Base-by-base conservation (phyloP, 1,284 basidiomycete genomes). In the Wallemia mellicola region DNA sequence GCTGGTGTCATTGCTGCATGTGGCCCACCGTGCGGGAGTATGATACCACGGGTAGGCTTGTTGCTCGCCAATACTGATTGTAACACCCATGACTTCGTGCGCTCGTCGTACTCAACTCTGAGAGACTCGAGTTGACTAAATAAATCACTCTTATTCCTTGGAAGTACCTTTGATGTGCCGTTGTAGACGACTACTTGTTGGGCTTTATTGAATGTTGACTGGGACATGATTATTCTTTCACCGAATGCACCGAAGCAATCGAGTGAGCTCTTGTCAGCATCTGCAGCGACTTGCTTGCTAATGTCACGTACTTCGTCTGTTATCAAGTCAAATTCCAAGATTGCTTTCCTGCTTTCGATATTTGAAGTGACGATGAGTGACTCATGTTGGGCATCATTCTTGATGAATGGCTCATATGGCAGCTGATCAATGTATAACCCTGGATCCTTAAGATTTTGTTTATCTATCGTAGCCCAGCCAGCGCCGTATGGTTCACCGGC, bases 1-100 rank as follows among this genome's bases (percentile, higher is more conserved):
- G 72, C 70, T 0, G 76, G 78, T 0, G 72, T 71, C 11, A 65
- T 71, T 0, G 73, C 70, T 0, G 65, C 70, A 65, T 83, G 82
- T 0, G 82, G 82, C 0, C 82, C 82, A 3, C 82, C 82, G 63
- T 83, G 82, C 2, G 75, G 74, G n/a, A 71, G 67, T 1, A 75
- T 75, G 57, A 83, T 71, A 59, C 75, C 75, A 0, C 71, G 69
- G 14, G 65, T 60, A 1, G 64, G 54, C 24, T 69, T 69, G 0
- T 59, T n/a, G n/a, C n/a, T n/a, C n/a, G n/a, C 64, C 22, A 61
- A 62, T 7, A 64, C 24, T 2, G 60, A 62, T 26, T 64, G 73
- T 65, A 1, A 66, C 61, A 0, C 68, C 70, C 14, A 64, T 59
- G 1, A 64, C 62, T 55, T 67, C 63, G n/a, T 48, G 14, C 75